Conservation (phyloP, 2,329 filamentous ascomycete species). For the Mollisiaceae sp. region DNA sequence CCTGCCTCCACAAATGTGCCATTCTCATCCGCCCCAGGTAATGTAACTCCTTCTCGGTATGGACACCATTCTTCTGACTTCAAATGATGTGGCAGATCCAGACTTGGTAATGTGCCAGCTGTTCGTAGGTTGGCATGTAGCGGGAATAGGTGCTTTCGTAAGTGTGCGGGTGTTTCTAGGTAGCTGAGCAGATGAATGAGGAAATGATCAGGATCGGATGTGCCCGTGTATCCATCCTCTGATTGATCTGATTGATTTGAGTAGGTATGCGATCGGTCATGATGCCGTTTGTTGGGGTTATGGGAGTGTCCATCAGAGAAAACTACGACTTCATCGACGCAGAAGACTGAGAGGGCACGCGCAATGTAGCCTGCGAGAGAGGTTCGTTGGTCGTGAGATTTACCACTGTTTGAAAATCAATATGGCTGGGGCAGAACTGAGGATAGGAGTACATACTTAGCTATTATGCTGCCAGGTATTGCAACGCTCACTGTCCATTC, state of each 20-base stretch:
- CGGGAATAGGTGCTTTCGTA: slow-evolving; percentile 76
- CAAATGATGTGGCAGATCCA: slow-evolving; percentile 87
- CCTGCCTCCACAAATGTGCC: slow-evolving; percentile 64
- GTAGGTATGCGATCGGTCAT: slow-evolving; percentile 31
- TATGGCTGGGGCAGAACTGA: background rate
- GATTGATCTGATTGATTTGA: slow-evolving; percentile 50
- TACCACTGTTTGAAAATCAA: slow-evolving; percentile 32
- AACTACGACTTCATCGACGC: slow-evolving; percentile 81
- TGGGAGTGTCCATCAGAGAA: slow-evolving; percentile 71
- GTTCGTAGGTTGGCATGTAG: slow-evolving; percentile 78
- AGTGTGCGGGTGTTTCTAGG: slow-evolving; percentile 83
- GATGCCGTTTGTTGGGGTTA: slow-evolving; percentile 33
- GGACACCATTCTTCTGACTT: slow-evolving; percentile 76
- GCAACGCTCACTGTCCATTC: slow-evolving; percentile 79
- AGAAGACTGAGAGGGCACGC: slow-evolving; percentile 81
- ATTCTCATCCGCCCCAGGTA: slow-evolving; percentile 50
- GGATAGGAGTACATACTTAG: slow-evolving; percentile 60
- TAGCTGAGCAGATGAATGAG: slow-evolving; percentile 79
- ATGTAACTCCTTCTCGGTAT: slow-evolving; percentile 78
- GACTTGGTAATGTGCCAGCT: slow-evolving; percentile 73
- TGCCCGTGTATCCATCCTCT: slow-evolving; percentile 63
- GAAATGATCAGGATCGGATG: slow-evolving; percentile 78
- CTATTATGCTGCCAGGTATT: slow-evolving; percentile 77
- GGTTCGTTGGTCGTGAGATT: slow-evolving; percentile 69
- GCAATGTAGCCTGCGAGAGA: slow-evolving; percentile 76